Evolutionary conservation across 805 yeast species (phyloP), one percentile per base, ranked within the genome.

Genomic region (Kuraishia molischiana): DNA sequence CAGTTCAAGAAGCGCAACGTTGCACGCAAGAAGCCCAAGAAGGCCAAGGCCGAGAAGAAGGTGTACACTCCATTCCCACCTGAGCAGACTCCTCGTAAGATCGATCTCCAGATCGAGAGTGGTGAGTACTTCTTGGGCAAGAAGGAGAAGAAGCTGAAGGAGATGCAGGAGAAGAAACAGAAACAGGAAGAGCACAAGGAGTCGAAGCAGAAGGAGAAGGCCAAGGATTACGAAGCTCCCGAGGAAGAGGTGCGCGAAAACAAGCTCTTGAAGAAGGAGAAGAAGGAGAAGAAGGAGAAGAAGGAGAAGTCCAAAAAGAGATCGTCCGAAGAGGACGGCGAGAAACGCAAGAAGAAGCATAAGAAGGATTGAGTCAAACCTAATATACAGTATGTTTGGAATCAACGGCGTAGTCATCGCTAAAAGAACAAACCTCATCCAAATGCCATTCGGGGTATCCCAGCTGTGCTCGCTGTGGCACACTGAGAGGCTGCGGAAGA

Each of bases 1-100:
- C 87, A 82, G 68, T 92, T 92, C 69, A 92, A 86, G 75, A 92
- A 90, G 73, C 80, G 89, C 60, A 87, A 87, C 54, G 95, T 90
- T 47, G 95, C 95, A 28, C 79, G 98, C 55, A 84, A 84, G 80
- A 81, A 81, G 70, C 84, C 92, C 43, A 77, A 73, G 61, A 77
- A 74, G 58, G 65, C 72, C 52, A 74, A 63, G 50, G 73, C 67
- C 49, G 79, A 59, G 36, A 71, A 74, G 68, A 89, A 81, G 62
- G 79, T 77, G 3, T 90, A 90, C 74, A 92, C 98, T 24, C 97
- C 98, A 56, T 92, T 92, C 87, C 98, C 98, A 66, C 97, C 98
- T 50, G 84, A 85, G 37, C 98, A 85, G 64, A 75, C 77, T 48
- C 98, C 97, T 54, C 82, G 97, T 69, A 89, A 92, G 84, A 70